Conservation (phyloP, 2,329 filamentous ascomycete species). For the Monosporascus sp. region DNA sequence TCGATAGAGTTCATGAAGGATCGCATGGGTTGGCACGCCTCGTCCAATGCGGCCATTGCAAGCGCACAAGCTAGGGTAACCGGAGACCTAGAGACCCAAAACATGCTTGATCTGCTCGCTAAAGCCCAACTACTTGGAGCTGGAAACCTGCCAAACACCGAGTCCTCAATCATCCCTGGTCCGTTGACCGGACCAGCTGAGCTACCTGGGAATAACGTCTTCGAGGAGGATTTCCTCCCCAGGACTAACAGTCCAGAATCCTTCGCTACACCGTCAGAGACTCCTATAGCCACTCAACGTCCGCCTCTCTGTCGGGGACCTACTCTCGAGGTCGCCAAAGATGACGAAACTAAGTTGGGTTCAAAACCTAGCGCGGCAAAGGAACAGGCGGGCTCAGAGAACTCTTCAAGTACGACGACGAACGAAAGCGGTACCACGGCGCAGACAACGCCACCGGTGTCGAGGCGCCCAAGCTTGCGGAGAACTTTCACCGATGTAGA, state of each 20-base stretch:
- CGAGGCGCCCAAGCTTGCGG: slow-evolving; percentile 65
- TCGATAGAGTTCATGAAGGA: slow-evolving; percentile 97
- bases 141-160: slow-evolving; percentile 52
- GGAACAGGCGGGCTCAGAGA: slow-evolving; percentile 35
- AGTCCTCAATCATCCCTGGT: slow-evolving; percentile 41
- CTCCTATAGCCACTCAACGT: slow-evolving; percentile 22
- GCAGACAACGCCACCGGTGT: slow-evolving; percentile 48
- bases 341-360: slow-evolving; percentile 6
- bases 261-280: slow-evolving; percentile 29
- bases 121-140: slow-evolving; percentile 73
- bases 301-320: neutral
- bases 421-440: slow-evolving; percentile 51
- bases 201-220: slow-evolving; percentile 69
- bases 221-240: slow-evolving; percentile 73
- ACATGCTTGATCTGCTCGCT: slow-evolving; percentile 83
- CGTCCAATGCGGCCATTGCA: slow-evolving; percentile 68
- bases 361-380: slow-evolving; percentile 11
- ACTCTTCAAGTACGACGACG: slow-evolving; percentile 49
- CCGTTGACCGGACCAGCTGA: slow-evolving; percentile 78
- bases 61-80: slow-evolving; percentile 77
- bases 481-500: slow-evolving; percentile 83
- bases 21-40: slow-evolving; percentile 71
- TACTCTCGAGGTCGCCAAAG: neutral
- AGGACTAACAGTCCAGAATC: slow-evolving; percentile 47
- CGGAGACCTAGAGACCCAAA: slow-evolving; percentile 82